phyloP scores from a whole-genome alignment of 179 eudicot genomes.

The Drosera spatulata region DNA sequence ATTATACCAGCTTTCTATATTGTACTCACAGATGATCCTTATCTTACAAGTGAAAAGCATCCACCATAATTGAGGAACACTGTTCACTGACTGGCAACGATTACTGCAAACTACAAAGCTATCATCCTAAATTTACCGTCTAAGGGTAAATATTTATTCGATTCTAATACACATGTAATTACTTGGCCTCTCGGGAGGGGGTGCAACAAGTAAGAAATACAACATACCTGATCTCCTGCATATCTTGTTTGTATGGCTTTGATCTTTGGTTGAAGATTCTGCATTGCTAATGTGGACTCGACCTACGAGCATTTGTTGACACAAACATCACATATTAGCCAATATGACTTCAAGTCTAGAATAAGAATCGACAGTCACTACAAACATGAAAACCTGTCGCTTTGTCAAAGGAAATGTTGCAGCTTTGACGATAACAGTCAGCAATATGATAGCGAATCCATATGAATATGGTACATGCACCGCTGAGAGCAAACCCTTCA shows the following conservation, averaged over 20 bases:
- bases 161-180: too few relatives aligned
- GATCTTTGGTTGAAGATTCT: slow-evolving; percentile 96
- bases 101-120: too few relatives aligned
- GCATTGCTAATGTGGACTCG: slow-evolving; percentile 96
- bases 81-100: too few relatives aligned
- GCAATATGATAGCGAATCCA: slow-evolving; percentile 96
- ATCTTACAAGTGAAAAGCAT: too few relatives aligned
- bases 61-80: too few relatives aligned
- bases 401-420: slow-evolving; percentile 90
- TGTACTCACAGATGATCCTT: too few relatives aligned
- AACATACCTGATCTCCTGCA: slow-evolving; percentile 80
- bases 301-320: slow-evolving; percentile 37
- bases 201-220: background rate
- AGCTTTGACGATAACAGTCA: slow-evolving; percentile 71
- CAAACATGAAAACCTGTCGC: slow-evolving; percentile 55
- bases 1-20: too few relatives aligned
- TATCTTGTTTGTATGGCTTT: slow-evolving; percentile 99
- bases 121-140: too few relatives aligned
- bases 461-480: slow-evolving; percentile 90
- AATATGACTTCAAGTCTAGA: background rate
- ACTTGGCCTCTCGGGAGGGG: too few relatives aligned
- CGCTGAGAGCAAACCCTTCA: slow-evolving; percentile 71
- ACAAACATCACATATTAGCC: background rate
- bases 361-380: too few relatives aligned
- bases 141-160: too few relatives aligned